Evolutionary conservation across 345 rosid species (phyloP).

Genomic region (Conringia planisiliqua): DNA sequence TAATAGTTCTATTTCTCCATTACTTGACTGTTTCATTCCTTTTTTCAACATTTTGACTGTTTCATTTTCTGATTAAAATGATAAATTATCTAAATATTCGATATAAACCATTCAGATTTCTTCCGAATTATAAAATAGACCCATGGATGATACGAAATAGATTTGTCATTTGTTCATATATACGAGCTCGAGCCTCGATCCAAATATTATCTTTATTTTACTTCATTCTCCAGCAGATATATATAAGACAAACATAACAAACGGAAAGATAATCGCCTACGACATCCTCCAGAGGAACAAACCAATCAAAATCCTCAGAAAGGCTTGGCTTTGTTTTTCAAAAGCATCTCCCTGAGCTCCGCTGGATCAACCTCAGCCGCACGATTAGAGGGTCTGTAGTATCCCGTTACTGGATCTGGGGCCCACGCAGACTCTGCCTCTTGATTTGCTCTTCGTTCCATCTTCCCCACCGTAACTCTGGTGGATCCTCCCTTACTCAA

Average conservation of each 20-base stretch:
- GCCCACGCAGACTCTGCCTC: conserved; percentile 51
- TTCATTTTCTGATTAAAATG: not conserved
- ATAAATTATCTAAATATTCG: not conserved
- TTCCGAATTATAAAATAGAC: not conserved
- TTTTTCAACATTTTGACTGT: not conserved
- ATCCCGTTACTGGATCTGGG: conserved; percentile 70
- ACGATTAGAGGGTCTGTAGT: conserved; percentile 59
- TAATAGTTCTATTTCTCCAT: no score
- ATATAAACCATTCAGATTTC: not conserved
- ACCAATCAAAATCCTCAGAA: conserved; percentile 13
- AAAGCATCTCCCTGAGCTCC: conserved; percentile 60
- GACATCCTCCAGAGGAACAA: not conserved
- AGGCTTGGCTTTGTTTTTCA: conserved; percentile 44
- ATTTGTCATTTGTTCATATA: not conserved
- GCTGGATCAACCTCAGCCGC: conserved; percentile 58
- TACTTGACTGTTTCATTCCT: no score
- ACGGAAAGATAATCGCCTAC: not conserved
- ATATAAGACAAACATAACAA: not conserved
- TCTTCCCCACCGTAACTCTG: conserved; percentile 35
- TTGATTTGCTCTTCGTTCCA: conserved; percentile 34
- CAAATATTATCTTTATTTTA: not conserved
- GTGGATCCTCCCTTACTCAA: conserved; percentile 36
- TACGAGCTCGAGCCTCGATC: not conserved
- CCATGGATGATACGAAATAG: no score
- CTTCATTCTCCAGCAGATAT: not conserved